These are phyloP conservation scores for Aspergillus pseudoglaucus DNA, from an alignment of 2,329 filamentous ascomycete genomes.

Conservation along the genomic window DNA sequence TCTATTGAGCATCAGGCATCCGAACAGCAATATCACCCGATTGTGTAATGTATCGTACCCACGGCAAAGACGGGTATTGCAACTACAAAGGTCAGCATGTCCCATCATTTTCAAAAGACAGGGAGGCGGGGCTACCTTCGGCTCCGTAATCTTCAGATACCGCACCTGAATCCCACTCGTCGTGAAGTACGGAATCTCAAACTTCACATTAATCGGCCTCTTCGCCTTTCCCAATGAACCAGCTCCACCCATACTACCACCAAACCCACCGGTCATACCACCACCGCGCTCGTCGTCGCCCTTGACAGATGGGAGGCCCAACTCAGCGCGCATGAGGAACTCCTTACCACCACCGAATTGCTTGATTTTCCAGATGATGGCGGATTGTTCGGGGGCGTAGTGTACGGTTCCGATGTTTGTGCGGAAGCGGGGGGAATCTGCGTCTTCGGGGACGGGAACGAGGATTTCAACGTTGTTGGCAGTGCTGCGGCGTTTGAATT, in stretches of 20 bases:
- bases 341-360: slow-evolving; percentile 98
- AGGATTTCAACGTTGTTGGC: slow-evolving; percentile 99
- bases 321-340: slow-evolving; percentile 95
- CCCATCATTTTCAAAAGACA: not conserved
- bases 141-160: slow-evolving; percentile 98
- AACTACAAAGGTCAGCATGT: slow-evolving; percentile 49
- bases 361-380: slow-evolving; percentile 99
- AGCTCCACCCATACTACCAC: slow-evolving; percentile 91
- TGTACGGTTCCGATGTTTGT: slow-evolving; percentile 97
- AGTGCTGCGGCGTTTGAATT: slow-evolving; percentile 96
- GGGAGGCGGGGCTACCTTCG: slow-evolving; percentile 63
- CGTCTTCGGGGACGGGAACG: slow-evolving; percentile 94
- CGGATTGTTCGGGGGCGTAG: slow-evolving; percentile 93
- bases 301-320: slow-evolving; percentile 86
- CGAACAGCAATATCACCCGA: slow-evolving; percentile 93
- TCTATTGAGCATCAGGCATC: slow-evolving; percentile 78
- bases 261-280: slow-evolving; percentile 96
- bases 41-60: slow-evolving; percentile 98
- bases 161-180: slow-evolving; percentile 97
- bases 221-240: slow-evolving; percentile 77
- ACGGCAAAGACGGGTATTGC: slow-evolving; percentile 95
- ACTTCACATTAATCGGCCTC: slow-evolving; percentile 96
- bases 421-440: slow-evolving; percentile 89
- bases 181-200: slow-evolving; percentile 99
- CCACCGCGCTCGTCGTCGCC: slow-evolving; percentile 93